Evolutionary conservation across 352 stramenopile species (phyloP), one percentile per base, ranked within the genome.

Genomic region (Globisporangium middletonii): DNA sequence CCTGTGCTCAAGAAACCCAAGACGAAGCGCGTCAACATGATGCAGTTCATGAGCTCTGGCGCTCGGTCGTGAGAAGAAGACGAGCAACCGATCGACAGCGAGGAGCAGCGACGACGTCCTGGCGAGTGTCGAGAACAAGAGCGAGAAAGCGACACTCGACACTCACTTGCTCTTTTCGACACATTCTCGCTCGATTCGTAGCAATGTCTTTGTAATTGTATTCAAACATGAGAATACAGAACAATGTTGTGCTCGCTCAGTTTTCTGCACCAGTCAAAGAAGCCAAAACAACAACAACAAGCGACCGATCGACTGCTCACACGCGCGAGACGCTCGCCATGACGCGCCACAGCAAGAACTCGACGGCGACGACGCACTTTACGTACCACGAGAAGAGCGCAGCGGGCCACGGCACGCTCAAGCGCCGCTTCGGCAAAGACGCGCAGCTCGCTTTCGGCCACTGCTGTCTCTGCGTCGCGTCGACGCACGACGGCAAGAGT

Each of bases 321-420:
- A 51, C 46, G 30, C 19, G 23, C 23, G 23, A 37, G 18, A 51
- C 13, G 9, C 47, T 35, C 47, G 26, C 47, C 48, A 92, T 93
- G 83, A 92, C 76, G 50, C 73, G 85, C 43, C 85, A 95, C 71
- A 93, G 82, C 69, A 95, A 95, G 82, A 95, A 95, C 72, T 70
- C 82, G 65, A 95, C 83, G 53, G 81, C 85, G 42, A 85, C 81
- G 54, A 86, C 80, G 55, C 81, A 93, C 74, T 95, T 95, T 62
- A 95, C 85, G 67, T 95, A 95, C 76, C 75, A 75, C 58, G 85
- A 95, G 71, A 75, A 77, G 35, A 59, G 69, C 44, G 76, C 76
- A n/a, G 85, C 81, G 7, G 85, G 79, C 38, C 83, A 95, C 56
- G 85, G 85, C 12, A 95, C 85, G 55, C 60, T 93, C 28, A 95